Evolutionary conservation across 352 stramenopile genomes (phyloP), one percentile per base, ranked within the genome.

Genomic region (Phytopythium boreale): DNA sequence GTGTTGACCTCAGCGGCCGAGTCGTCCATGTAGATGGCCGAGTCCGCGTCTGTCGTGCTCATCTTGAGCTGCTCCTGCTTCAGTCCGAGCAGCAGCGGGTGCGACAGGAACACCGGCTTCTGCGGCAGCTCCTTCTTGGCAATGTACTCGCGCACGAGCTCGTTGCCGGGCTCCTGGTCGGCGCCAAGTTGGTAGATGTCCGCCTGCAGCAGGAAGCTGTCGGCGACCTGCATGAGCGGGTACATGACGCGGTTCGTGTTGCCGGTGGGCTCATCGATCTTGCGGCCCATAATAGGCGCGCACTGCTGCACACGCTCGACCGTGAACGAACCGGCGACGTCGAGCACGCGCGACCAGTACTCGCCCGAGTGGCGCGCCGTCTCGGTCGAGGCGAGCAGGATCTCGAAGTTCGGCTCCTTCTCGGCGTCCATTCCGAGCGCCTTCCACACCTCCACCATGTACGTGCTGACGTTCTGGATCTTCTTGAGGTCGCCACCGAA

Each of bases 31-130:
- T 99, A 99, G 66, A 99, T 98, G 34, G 92, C 92, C 50, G 87
- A 98, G 79, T 99, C 97, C 15, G 97, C 93, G 89, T 99, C 97
- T 53, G 91, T 98, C 77, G 99, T 99, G 71, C 82, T 98, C 98
- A 99, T 99, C 87, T 99, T 99, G 72, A 97, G 92, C 83, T 99
- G 97, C 19, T 98, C 98, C 73, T 98, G 96, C 80, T 99, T 99
- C 24, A 99, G 77, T 0, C 98, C 97, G 57, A 97, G 96, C 26
- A 99, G 82, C 91, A 99, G 97, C 68, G 98, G 97, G 83, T 99
- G 97, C 63, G 84, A 91, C 17, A 99, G 79, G 72, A 99, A 99
- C 24, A 99, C 88, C 11, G 96, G 94, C 59, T 80, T 77, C 7
- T 82, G 75, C 9, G 60, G 22, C 6, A 75, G 37, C 34, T 93